These are phyloP conservation scores for Omphalea diandra DNA, from an alignment of 441 rosid genomes.

Conservation along the genomic window DNA sequence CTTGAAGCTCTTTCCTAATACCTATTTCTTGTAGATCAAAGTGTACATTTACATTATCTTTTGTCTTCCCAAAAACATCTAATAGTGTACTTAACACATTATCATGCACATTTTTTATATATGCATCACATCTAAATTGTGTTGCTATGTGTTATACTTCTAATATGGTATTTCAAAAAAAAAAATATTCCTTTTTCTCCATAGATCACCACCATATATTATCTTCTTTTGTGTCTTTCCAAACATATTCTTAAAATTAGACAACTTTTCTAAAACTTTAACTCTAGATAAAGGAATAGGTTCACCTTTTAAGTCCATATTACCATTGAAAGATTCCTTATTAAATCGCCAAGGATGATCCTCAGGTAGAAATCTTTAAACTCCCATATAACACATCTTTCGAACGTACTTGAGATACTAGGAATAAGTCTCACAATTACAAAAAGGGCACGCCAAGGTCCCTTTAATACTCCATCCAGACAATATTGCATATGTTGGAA, in stretches of 20 bases:
- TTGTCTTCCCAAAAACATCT: background rate
- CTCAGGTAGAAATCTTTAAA: background rate
- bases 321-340: background rate
- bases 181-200: background rate
- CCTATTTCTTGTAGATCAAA: no score
- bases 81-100: no score
- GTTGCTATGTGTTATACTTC: background rate
- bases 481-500: no score
- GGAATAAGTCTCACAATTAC: background rate
- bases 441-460: background rate
- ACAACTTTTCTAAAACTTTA: no score
- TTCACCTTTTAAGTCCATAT: background rate
- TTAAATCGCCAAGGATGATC: background rate
- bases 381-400: background rate
- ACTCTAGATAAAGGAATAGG: no score
- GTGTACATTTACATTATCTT: slow-evolving; percentile 1
- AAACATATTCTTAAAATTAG: no score
- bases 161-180: background rate
- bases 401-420: background rate
- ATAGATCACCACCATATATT: background rate
- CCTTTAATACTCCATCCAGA: background rate
- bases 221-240: slow-evolving; percentile 2
- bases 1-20: no score
- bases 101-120: no score
- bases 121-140: no score